Base-by-base conservation (phyloP, 805 yeast species). In the Candida ortonii region DNA sequence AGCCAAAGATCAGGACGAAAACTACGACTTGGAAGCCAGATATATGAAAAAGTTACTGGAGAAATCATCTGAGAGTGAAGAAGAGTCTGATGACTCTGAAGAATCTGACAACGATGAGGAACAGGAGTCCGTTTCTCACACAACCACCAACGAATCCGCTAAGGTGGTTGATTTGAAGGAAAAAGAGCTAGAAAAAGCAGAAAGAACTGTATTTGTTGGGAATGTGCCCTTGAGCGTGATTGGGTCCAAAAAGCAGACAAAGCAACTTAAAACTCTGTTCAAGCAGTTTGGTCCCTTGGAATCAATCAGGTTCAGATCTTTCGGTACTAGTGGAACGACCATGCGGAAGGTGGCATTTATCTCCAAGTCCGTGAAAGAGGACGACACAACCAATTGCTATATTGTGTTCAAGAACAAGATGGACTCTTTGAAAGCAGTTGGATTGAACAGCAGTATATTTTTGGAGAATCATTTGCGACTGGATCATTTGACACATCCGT, bases 261-360 rank as follows among this genome's bases (percentile, higher is more conserved):
- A 79, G 52, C 58, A 66, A 34, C 81, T 90, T 61, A 84, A 84
- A 57, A 67, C 66, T 43, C 61, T 73, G n/a, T 84, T 90, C 47
- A 53, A 59, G 20, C 54, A 64, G 24, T 57, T 53, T 35, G 84
- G 84, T 9, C 59, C 63, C 15, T 67, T 90, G 31, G 80, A 77
- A 30, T 84, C 96, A 9, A 70, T 88, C 32, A 73, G 99, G 59
- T 93, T 88, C 68, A 75, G 99, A 62, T 88, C 97, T 2, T 82
- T 93, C 46, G 85, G 96, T 3, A 86, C 89, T 45, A 78, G 82
- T 36, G 94, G 88, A 53, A 79, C 84, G 21, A 68, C 88, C 31
- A 97, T 97, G 35, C 76, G 97, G 57, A 90, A 88, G 54, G 88
- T 85, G 22, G 97, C 98, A 0, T 87, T 80, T 55, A 81, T 84